phyloP scores from a whole-genome alignment of 345 rosid genomes.

The Fremontodendron californicum region DNA sequence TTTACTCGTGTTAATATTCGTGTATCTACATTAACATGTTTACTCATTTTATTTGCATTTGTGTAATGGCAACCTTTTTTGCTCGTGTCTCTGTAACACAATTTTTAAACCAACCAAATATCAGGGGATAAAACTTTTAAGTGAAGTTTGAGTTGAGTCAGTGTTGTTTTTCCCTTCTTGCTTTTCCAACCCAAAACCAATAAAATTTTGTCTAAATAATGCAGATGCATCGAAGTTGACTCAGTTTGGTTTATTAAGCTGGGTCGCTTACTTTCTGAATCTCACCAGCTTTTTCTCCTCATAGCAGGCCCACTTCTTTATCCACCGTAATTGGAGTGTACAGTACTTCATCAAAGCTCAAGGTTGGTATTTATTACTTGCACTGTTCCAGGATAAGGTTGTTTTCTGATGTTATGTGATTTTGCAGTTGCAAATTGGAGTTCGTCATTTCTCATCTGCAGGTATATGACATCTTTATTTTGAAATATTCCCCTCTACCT shows the following conservation, averaged over 20 bases:
- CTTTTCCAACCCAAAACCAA: background rate
- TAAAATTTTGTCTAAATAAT: background rate
- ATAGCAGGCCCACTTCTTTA: constrained; percentile 44
- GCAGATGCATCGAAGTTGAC: background rate
- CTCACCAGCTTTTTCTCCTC: background rate
- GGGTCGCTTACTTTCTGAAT: constrained; percentile 8
- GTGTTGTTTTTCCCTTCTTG: constrained; percentile 3
- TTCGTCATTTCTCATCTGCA: constrained; percentile 64
- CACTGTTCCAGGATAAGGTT: background rate
- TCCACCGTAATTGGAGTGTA: constrained; percentile 33
- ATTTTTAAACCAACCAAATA: background rate
- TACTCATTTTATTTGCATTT: background rate
- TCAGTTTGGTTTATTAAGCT: constrained; percentile 3
- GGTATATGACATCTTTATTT: constrained; percentile 44
- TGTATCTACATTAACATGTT: background rate
- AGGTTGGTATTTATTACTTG: constrained; percentile 40
- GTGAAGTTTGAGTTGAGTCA: background rate
- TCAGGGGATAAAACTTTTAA: background rate
- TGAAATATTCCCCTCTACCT: background rate
- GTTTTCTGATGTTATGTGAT: constrained; percentile 22
- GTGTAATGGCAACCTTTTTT: background rate
- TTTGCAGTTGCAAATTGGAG: constrained; percentile 61
- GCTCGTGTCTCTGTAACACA: background rate
- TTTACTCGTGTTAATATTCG: background rate
- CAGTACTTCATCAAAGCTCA: constrained; percentile 36